Percentiles rank a stretch among this genome's conserved stretches.
These are phyloP conservation scores for Phyllosticta citriasiana DNA, from an alignment of 2,329 filamentous ascomycete species.

Conservation along the genomic window DNA sequence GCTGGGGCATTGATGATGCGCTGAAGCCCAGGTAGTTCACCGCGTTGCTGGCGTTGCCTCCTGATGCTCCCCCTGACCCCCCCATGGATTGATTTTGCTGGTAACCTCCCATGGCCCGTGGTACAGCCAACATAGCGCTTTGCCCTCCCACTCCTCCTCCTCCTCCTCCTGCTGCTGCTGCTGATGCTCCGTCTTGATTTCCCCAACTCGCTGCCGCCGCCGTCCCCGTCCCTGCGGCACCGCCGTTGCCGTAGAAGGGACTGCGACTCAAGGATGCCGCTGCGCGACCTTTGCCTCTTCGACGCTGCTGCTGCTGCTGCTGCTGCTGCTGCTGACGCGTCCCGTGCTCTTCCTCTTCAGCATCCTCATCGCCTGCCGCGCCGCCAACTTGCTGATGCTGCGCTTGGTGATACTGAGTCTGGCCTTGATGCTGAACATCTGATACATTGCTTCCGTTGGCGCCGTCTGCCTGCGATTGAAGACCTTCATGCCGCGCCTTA, in stretches of 20 bases:
- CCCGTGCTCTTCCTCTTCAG: neutral
- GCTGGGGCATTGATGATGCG: neutral
- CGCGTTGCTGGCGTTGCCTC: neutral
- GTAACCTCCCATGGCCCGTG: neutral
- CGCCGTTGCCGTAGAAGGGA: conserved; percentile 14
- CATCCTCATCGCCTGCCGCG: neutral
- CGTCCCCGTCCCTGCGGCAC: neutral
- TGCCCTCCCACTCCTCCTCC: neutral
- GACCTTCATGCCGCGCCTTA: conserved; percentile 51
- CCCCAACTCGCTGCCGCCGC: neutral
- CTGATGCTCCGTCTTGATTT: neutral
- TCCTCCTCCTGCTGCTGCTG: neutral
- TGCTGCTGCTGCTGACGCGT: neutral
- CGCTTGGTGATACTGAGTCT: neutral
- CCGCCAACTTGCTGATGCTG: neutral
- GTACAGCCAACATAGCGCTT: neutral
- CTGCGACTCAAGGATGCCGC: neutral
- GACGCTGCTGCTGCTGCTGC: neutral
- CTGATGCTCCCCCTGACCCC: neutral
- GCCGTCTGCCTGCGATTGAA: conserved; percentile 27
- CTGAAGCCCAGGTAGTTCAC: neutral
- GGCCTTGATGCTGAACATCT: neutral
- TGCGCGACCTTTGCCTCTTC: neutral
- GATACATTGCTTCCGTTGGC: neutral
- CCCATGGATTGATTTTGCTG: neutral